Evolutionary conservation across 2,329 filamentous ascomycete genomes (phyloP).

Genomic region (Talaromyces pinophilus): DNA sequence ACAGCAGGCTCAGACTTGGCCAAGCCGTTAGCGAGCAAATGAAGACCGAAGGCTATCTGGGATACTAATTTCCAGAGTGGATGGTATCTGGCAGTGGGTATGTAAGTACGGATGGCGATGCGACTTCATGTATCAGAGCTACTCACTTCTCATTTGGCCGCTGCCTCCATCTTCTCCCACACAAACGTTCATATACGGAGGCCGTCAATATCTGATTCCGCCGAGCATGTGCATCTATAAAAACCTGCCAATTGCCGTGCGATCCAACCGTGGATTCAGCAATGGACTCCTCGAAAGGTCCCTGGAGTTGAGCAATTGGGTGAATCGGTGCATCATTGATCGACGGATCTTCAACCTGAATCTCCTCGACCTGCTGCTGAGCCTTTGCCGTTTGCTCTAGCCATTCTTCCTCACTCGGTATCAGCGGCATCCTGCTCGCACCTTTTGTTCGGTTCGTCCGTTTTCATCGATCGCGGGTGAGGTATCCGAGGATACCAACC

Average conservation of each 20-base stretch:
- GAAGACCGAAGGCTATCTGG: slow-evolving; percentile 91
- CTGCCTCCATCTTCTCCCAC: slow-evolving; percentile 74
- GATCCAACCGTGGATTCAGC: slow-evolving; percentile 36
- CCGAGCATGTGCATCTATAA: slow-evolving; percentile 50
- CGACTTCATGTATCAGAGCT: not conserved
- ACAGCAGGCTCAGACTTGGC: slow-evolving; percentile 89
- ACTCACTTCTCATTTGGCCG: slow-evolving; percentile 62
- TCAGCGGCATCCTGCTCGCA: slow-evolving; percentile 20
- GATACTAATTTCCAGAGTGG: slow-evolving; percentile 87
- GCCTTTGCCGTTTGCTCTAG: slow-evolving; percentile 22
- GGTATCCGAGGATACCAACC: slow-evolving; percentile 19
- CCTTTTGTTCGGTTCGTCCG: not conserved
- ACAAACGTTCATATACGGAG: slow-evolving; percentile 67
- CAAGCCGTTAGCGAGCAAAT: slow-evolving; percentile 78
- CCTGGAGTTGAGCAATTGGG: slow-evolving; percentile 46
- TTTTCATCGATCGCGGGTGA: slow-evolving; percentile 3
- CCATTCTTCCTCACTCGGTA: slow-evolving; percentile 24
- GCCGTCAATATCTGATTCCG: slow-evolving; percentile 69
- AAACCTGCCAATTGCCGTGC: slow-evolving; percentile 33
- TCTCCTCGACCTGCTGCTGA: slow-evolving; percentile 18
- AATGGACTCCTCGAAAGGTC: slow-evolving; percentile 50
- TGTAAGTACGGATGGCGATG: slow-evolving; percentile 11
- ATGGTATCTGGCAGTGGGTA: slow-evolving; percentile 61
- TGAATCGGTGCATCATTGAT: slow-evolving; percentile 36
- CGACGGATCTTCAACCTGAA: not conserved